A percentile compares a stretch with the other conserved stretches of the same genome.
phyloP scores from a whole-genome alignment of 1,139 yeast genomes.

The Suhomyces anneliseae region DNA sequence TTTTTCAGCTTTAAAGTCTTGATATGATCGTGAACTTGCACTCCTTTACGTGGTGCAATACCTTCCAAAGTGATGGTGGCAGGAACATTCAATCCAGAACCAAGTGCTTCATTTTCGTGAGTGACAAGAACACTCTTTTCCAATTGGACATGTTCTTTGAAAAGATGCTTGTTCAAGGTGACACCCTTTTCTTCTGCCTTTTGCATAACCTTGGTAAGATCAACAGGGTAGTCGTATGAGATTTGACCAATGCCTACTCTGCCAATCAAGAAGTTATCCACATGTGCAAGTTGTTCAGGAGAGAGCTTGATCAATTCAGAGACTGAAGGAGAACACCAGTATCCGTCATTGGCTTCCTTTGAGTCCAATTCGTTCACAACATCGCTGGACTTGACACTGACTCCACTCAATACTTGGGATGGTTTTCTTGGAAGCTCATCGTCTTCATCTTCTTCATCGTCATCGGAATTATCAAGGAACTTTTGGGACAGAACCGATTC shows the following conservation, averaged over 20 bases:
- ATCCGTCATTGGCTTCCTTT: constrained; percentile 41
- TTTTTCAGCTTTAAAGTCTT: constrained; percentile 45
- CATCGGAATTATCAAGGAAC: constrained; percentile 21
- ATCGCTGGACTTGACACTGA: constrained; percentile 12
- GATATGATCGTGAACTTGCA: constrained; percentile 37
- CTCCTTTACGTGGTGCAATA: constrained; percentile 43
- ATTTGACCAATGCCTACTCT: constrained; percentile 75
- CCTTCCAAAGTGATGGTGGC: constrained; percentile 78
- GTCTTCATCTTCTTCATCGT: constrained; percentile 18
- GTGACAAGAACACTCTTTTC: constrained; percentile 62
- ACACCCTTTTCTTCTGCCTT: constrained; percentile 32
- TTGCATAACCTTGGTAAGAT: constrained; percentile 44
- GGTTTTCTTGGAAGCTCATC: neutral
- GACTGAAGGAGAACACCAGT: constrained; percentile 80
- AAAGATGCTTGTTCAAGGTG: constrained; percentile 35
- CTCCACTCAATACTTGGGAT: constrained; percentile 9
- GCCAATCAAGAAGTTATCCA: constrained; percentile 74
- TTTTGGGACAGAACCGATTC: constrained; percentile 17
- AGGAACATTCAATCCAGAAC: constrained; percentile 78
- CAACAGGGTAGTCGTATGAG: constrained; percentile 71
- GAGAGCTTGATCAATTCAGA: constrained; percentile 51
- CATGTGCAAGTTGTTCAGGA: constrained; percentile 50
- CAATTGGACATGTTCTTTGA: constrained; percentile 61
- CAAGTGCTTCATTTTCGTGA: constrained; percentile 70
- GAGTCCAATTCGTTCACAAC: constrained; percentile 9